A percentile compares a stretch with the other conserved stretches of the same genome.
phyloP scores from a whole-genome alignment of 2,329 filamentous ascomycete species.

The Plenodomus lindquistii region DNA sequence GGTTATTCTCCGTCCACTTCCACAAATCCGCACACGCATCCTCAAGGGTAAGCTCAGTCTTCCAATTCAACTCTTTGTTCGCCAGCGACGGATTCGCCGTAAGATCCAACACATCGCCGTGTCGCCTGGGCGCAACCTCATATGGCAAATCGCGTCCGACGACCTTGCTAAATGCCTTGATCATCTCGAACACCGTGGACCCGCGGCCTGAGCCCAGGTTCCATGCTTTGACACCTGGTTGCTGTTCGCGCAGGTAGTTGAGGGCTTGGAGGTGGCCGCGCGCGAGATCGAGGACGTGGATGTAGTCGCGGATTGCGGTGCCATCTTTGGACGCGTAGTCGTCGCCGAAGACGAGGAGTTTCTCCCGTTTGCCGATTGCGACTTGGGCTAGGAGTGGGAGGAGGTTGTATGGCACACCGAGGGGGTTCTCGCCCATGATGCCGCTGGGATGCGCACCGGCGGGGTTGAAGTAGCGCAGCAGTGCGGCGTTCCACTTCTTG shows the following conservation, averaged over 20 bases:
- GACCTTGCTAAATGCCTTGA: constrained; percentile 87
- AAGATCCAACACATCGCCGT: constrained; percentile 90
- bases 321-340: constrained; percentile 91
- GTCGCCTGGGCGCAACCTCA: constrained; percentile 78
- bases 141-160: constrained; percentile 87
- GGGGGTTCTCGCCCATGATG: constrained; percentile 97
- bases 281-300: constrained; percentile 90
- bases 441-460: constrained; percentile 92
- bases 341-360: constrained; percentile 91
- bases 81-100: constrained; percentile 89
- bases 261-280: constrained; percentile 85
- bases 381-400: constrained; percentile 94
- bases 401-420: constrained; percentile 94
- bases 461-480: constrained; percentile 97
- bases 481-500: constrained; percentile 87
- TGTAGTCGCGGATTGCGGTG: constrained; percentile 96
- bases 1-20: constrained; percentile 97
- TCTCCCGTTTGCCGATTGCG: constrained; percentile 90
- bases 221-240: constrained; percentile 92
- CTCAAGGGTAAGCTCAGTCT: constrained; percentile 86
- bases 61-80: constrained; percentile 89
- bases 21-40: constrained; percentile 93
- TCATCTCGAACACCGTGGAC: constrained; percentile 95
- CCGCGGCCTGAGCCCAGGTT: constrained; percentile 94
- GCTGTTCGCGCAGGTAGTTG: constrained; percentile 80